Percentiles rank a stretch among this genome's conserved stretches.
phyloP scores from a whole-genome alignment of 495 filamentous ascomycete genomes.

The Neurospora sp. region DNA sequence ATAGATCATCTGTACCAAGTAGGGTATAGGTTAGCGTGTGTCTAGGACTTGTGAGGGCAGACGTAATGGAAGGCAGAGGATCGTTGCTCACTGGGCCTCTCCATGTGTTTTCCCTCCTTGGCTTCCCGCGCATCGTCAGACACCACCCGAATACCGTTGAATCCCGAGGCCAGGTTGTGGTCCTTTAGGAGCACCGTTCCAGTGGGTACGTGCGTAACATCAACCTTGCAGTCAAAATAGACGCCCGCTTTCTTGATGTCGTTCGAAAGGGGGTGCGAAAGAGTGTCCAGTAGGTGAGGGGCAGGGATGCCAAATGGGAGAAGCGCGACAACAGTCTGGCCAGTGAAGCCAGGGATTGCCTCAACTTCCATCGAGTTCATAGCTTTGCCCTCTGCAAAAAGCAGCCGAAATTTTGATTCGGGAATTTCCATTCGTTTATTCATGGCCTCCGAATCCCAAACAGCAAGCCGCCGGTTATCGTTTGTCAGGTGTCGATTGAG shows the following conservation, averaged over 20 bases:
- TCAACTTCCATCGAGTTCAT: no score
- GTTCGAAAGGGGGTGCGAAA: neutral
- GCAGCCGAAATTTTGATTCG: accelerated
- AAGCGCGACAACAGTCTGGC: neutral
- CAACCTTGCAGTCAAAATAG: neutral
- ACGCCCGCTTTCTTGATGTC: neutral
- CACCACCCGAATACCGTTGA: neutral
- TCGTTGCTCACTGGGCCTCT: neutral
- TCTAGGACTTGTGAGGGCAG: neutral
- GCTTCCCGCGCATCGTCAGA: neutral
- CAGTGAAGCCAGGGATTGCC: no score
- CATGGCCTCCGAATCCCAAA: neutral
- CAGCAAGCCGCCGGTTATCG: no score
- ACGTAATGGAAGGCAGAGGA: neutral
- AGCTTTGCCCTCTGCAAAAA: no score
- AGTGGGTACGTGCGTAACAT: neutral
- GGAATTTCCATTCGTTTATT: neutral
- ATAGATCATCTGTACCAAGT: neutral
- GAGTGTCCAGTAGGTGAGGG: neutral
- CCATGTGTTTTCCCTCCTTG: no score
- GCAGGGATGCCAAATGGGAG: neutral
- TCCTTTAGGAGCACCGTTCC: neutral
- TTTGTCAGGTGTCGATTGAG: no score
- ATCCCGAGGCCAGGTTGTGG: neutral
- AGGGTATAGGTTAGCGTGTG: neutral